Base-by-base conservation (phyloP, 2,329 filamentous ascomycete genomes). In the Nemania sp. region DNA sequence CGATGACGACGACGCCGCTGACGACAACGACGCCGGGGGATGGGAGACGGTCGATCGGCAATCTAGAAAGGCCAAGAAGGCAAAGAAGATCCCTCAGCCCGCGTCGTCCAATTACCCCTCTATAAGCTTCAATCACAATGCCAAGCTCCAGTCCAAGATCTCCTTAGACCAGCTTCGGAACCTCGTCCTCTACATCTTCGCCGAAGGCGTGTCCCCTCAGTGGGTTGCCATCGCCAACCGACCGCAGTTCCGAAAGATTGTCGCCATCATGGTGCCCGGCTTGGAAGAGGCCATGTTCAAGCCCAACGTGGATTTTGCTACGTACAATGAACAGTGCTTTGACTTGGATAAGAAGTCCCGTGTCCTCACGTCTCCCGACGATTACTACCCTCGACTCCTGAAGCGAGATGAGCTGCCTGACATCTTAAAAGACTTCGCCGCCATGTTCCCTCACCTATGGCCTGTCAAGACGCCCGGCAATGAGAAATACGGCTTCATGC, bases 261-360 rank as follows among this genome's bases (percentile, higher is more conserved):
- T 98, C 32, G 85, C 91, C 42, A 79, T 99, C 66, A 94, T 97
- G 90, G 87, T 97, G 11, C 95, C 95, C 11, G 95, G 95, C 0
- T 78, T 99, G 21, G 94, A 98, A 72, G 85, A 91, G 70, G 90
- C 87, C 64, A 95, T 98, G 90, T 96, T 98, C 77, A 86, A 90
- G 73, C 82, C 85, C 12, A 72, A 76, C 39, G 79, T 83, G 39
- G 77, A 86, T 65, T 82, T 81, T 50, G 72, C 75, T 10, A 76
- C 72, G 1, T 85, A 81, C 69, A 79, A 80, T 45, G 72, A 77
- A 21, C 63, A 67, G 63, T 65, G 64, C 56, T 55, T 69, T 50
- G 68, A 72, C 20, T 67, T 69, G 58, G 62, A 68, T 18, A 72
- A 73, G 50, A 70, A 72, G 35, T 71, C 77, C 17, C 71, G 77